Evolutionary conservation across 176 grass and related monocot genomes (phyloP), one percentile per base, ranked within the genome.

Genomic region (Canna indica): DNA sequence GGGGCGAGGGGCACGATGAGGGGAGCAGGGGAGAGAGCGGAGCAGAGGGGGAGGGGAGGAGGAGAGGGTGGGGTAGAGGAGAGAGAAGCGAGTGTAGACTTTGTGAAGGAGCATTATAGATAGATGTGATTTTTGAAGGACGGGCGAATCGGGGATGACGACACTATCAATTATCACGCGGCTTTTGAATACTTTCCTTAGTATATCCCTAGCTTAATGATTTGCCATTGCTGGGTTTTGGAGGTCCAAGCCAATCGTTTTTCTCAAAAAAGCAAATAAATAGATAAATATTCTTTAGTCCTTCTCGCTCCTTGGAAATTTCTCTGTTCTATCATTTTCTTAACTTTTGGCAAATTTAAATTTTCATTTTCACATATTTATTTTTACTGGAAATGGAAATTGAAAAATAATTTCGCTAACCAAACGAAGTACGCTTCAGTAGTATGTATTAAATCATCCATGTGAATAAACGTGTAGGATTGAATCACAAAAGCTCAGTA

Each of bases 71-170:
- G n/a, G 71, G 24, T 68, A 80, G 50, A 85, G 81, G 68, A 82
- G 65, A 54, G 83, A 76, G 62, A 87, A 42, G 22, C 78, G 84
- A 64, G 85, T 47, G 74, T 79, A 93, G 41, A 80, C 80, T 84
- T 84, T 85, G 58, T 75, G 81, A 69, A 94, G 80, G 73, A 88
- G 60, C 71, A 61, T 73, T 44, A 45, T 73, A 61, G 53, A 58
- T 22, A 33, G 42, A 59, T 73, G 0, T 18, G 63, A 4, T 39
- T 66, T 62, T 41, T 7, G 34, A 38, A 34, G 35, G 63, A n/a
- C 22, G 15, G 13, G 41, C 41, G 13, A 11, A 5, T 44, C 41
- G 13, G 9, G 41, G 18, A 20, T 59, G 57, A 29, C 57, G 57
- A 30, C 57, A 59, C 57, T 30, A 30, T 59, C 50, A 6, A n/a